Evolutionary conservation across 208 protist species (phyloP), one percentile per base, ranked within the genome.

Genomic region (Crithidia mellificae): DNA sequence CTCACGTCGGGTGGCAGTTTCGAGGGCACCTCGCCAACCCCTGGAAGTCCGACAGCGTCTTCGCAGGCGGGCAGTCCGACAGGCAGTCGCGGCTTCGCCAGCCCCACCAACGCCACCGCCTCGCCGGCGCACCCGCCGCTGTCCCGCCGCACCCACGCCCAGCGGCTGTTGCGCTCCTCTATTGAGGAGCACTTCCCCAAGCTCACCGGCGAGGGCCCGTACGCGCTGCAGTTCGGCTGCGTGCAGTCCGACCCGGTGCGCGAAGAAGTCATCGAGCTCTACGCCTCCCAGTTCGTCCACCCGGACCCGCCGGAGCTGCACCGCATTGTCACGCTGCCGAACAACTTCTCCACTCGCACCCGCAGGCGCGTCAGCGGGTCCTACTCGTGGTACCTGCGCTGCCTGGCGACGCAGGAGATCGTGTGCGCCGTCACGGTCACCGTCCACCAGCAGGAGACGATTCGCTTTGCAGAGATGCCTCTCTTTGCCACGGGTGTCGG

Each of bases 401-500:
- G 81, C 53, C 66, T 81, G 25, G 78, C 72, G 7, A 91, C 84
- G 0, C 55, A 63, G n/a, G 87, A 95, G 56, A 74, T 91, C 38
- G 82, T 90, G 1, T 93, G 85, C 58, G 87, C 84, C 1, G 87
- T 92, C 19, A 95, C 90, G 2, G 78, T 92, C 15, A 84, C 69
- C 6, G 88, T 84, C 29, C 90, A 95, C 57, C 80, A 90, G 50
- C 80, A 93, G 58, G 68, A 91, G 25, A 91, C 77, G 6, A 84
- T 90, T 30, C 78, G 78, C 51, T 93, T 95, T 77, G 85, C 91
- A 1, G 87, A 95, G 68, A 88, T 95, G 70, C 90, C 90, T 4
- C 77, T 95, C 34, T 95, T 95, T 62, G 90, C 90, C 24, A 95
- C 90, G 6, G 90, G 81, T 6, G 85, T 83, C 15, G 90, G 90